A percentile compares a stretch with the other conserved stretches of the same genome.
phyloP scores from a whole-genome alignment of 176 grass and related monocot species.

The Puya raimondii region DNA sequence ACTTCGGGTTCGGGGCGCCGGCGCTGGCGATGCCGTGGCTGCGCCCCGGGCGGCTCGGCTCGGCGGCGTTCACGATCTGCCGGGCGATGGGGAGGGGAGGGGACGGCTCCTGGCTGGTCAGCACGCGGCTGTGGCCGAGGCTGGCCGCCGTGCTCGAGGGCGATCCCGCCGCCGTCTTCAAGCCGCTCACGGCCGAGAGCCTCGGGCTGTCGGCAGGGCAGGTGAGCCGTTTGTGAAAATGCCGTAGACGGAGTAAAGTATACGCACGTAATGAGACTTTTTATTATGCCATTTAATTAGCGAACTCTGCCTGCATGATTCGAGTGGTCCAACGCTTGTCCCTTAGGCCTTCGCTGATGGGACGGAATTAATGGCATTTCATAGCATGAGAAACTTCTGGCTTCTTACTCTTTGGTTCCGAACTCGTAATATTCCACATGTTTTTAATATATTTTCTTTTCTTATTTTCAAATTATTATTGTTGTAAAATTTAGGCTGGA shows the following conservation, averaged over 20 bases:
- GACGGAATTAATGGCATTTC: too few species aligned
- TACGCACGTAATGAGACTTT: too few species aligned
- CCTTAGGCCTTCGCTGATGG: too few species aligned
- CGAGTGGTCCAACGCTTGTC: too few species aligned
- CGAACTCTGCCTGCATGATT: not conserved
- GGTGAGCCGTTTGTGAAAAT: slow-evolving; percentile 15
- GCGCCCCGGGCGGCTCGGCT: slow-evolving; percentile 30
- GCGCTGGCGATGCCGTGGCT: slow-evolving; percentile 40
- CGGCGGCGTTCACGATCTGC: slow-evolving; percentile 29
- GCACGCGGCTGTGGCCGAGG: slow-evolving; percentile 46
- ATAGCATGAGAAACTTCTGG: too few species aligned
- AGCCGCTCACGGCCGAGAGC: slow-evolving; percentile 31
- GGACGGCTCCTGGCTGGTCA: slow-evolving; percentile 53
- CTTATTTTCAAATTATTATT: too few species aligned
- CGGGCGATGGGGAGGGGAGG: slow-evolving; percentile 30
- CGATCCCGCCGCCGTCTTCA: slow-evolving; percentile 36
- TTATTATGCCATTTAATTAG: too few species aligned
- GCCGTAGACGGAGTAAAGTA: not conserved
- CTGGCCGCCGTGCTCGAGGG: slow-evolving; percentile 40
- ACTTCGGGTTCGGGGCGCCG: slow-evolving; percentile 54
- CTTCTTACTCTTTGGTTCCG: too few species aligned
- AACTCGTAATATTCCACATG: too few species aligned
- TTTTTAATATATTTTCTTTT: too few species aligned
- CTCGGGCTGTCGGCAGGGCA: slow-evolving; percentile 25
- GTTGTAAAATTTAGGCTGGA: too few species aligned